phyloP scores from a whole-genome alignment of 352 stramenopile genomes.

The Pythium aristosporum region DNA sequence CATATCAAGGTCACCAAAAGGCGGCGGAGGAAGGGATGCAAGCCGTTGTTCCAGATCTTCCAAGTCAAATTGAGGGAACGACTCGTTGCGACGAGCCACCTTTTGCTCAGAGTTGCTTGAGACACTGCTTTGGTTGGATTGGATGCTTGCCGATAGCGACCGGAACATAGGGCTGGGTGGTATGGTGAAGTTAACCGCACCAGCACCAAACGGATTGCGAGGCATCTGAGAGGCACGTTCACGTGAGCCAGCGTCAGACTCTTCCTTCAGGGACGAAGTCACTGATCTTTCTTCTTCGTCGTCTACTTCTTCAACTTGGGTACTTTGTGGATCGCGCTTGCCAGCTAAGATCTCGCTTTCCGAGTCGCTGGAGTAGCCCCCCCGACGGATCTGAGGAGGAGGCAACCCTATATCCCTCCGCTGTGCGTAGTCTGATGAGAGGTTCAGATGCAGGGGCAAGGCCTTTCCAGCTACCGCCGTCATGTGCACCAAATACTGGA shows the following conservation, averaged over 20 bases:
- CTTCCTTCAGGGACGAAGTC: neutral
- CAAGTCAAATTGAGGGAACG: constrained; percentile 15
- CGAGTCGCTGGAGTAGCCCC: constrained; percentile 11
- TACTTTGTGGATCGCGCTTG: neutral
- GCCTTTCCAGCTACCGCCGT: constrained; percentile 37
- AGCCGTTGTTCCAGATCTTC: constrained; percentile 29
- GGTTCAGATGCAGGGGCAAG: constrained; percentile 45
- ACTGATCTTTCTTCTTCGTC: neutral
- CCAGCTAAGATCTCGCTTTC: neutral
- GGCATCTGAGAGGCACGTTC: neutral
- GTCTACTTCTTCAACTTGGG: neutral
- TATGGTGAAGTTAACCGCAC: constrained; percentile 6
- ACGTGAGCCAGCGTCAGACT: too few species aligned
- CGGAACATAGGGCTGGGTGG: constrained; percentile 9
- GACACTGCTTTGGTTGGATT: neutral
- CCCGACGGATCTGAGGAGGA: constrained; percentile 17
- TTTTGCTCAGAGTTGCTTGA: neutral
- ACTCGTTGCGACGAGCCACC: neutral
- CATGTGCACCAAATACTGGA: constrained; percentile 56
- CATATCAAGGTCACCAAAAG: constrained; percentile 46
- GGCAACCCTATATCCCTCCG: constrained; percentile 40
- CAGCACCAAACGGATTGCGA: neutral
- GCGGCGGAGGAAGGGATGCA: constrained; percentile 33
- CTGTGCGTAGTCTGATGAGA: constrained; percentile 34
- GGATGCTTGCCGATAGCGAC: neutral